phyloP scores from a whole-genome alignment of 139 green algal species.

The Volvox reticuliferus region DNA sequence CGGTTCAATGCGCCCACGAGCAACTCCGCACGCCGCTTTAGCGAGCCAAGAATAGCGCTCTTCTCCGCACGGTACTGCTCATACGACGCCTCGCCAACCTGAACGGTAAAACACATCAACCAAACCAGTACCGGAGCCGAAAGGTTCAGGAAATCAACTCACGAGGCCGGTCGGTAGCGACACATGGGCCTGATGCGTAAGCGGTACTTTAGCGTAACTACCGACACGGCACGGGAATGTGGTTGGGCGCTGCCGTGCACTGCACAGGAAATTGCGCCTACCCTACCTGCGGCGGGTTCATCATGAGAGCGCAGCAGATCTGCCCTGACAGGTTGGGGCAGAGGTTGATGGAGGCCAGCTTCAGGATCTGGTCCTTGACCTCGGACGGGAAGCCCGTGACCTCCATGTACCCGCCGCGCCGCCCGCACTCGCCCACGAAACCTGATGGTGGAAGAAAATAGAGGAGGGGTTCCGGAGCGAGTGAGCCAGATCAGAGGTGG shows the following conservation, averaged over 20 bases:
- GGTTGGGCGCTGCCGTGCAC: no score
- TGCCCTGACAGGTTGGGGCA: constrained; percentile 94
- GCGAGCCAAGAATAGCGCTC: constrained; percentile 72
- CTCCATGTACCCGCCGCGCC: constrained; percentile 94
- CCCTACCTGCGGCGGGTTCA: constrained; percentile 85
- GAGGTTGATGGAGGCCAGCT: constrained; percentile 93
- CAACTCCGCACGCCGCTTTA: constrained; percentile 85
- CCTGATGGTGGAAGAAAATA: constrained; percentile 43
- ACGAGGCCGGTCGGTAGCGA: no score
- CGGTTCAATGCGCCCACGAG: constrained; percentile 83
- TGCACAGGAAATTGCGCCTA: no score
- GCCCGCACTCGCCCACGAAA: constrained; percentile 90
- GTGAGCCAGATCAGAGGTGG: neutral
- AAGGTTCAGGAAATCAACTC: no score
- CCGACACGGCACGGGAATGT: no score
- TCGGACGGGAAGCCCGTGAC: constrained; percentile 80
- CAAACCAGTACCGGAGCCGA: no score
- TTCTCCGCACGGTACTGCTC: constrained; percentile 75
- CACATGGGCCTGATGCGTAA: no score
- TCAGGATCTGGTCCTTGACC: constrained; percentile 88
- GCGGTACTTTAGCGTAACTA: no score
- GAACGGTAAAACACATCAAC: neutral
- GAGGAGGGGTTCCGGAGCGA: neutral
- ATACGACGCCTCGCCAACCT: constrained; percentile 85
- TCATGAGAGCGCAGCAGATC: constrained; percentile 88